phyloP scores from a whole-genome alignment of 2,329 filamentous ascomycete genomes.

The Apiospora marii region DNA sequence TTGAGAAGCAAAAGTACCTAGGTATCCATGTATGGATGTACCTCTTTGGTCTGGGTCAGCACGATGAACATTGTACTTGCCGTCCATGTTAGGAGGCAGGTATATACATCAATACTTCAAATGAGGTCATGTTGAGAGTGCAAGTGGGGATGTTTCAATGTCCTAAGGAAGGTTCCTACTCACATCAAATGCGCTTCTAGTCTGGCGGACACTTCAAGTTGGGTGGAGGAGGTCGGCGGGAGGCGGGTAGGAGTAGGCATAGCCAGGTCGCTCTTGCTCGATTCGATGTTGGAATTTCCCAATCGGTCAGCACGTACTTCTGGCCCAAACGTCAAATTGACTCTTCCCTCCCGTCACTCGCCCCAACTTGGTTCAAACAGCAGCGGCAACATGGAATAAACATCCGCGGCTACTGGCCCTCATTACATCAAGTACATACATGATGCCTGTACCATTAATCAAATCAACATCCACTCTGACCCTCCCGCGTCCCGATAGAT shows the following conservation, averaged over 20 bases:
- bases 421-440: not conserved
- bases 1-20: not conserved
- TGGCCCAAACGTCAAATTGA: not conserved
- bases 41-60: not conserved
- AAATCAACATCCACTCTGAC: not conserved
- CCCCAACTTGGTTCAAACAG: conserved; percentile 10
- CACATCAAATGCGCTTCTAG: not conserved
- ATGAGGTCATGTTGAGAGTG: not conserved
- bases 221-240: not conserved
- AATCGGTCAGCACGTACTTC: conserved; percentile 3
- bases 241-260: not conserved
- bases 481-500: not conserved
- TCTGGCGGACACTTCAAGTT: not conserved
- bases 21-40: not conserved
- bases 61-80: not conserved
- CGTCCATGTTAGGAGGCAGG: not conserved
- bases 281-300: not conserved
- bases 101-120: no score
- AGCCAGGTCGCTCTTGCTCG: not conserved
- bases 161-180: no score
- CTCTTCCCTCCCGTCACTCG: conserved; percentile 7
- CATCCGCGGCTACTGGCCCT: not conserved
- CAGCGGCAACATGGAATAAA: not conserved
- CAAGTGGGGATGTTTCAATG: not conserved
- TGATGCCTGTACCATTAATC: not conserved